Conservation (phyloP, 345 rosid species). For the Gossypium sturtianum region DNA sequence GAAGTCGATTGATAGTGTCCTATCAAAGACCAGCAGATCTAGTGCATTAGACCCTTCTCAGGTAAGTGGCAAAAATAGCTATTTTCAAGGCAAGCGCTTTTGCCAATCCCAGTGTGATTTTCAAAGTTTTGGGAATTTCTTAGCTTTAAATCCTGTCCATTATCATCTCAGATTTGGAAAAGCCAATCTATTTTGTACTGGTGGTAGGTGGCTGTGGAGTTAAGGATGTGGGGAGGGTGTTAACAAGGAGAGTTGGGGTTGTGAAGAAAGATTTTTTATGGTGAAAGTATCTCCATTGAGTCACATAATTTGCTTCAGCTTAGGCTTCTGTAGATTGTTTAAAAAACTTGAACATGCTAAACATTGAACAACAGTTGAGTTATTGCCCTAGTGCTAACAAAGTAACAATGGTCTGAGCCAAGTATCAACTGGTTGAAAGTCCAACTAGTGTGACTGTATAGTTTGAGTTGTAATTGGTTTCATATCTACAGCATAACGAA, state of each 20-base stretch:
- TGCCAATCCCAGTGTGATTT: not conserved
- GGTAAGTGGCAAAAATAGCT: conserved; percentile 38
- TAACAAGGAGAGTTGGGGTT: not conserved
- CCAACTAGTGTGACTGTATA: not conserved
- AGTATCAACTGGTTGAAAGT: not conserved
- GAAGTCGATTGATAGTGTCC: conserved; percentile 34
- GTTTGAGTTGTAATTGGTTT: not conserved
- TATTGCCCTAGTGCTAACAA: not conserved
- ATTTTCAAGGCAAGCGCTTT: not conserved
- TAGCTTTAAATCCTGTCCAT: not conserved
- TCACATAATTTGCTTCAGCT: not conserved
- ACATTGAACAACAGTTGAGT: not conserved
- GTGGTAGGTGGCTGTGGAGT: not conserved
- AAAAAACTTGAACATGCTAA: not conserved
- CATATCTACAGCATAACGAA: not conserved
- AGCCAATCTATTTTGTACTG: not conserved
- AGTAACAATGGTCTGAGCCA: not conserved
- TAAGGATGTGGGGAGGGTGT: not conserved
- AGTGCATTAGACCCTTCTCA: conserved; percentile 54
- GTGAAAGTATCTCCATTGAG: not conserved
- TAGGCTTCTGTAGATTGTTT: conserved; percentile 2
- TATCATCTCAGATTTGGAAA: not conserved
- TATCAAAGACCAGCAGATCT: conserved; percentile 45
- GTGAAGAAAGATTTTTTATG: not conserved
- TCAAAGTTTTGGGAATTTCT: not conserved